A percentile compares a stretch with the other conserved stretches of the same genome.
These are phyloP conservation scores for Staphylotrichum longicolle DNA, from an alignment of 495 filamentous ascomycete genomes.

Conservation along the genomic window DNA sequence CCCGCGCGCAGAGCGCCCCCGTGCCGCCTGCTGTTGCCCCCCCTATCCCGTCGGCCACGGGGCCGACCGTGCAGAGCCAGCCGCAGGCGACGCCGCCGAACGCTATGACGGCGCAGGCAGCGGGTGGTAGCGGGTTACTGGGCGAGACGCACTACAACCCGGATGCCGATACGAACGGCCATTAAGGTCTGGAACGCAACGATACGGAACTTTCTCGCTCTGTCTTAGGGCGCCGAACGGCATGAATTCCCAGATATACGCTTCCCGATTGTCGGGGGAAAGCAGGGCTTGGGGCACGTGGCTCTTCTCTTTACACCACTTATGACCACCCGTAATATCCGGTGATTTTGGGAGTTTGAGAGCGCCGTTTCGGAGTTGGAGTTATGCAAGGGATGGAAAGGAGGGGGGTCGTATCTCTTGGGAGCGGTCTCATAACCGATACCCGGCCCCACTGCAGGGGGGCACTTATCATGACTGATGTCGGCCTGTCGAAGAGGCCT, in stretches of 20 bases:
- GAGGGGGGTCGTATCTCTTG: neutral
- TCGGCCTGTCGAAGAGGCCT: neutral
- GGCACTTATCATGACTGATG: constrained; percentile 9
- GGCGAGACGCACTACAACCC: constrained; percentile 69
- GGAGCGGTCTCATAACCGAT: constrained; percentile 3
- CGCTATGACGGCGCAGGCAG: constrained; percentile 38
- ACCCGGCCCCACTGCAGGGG: neutral
- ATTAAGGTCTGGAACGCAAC: neutral
- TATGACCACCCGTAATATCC: constrained; percentile 10
- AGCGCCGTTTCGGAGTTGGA: constrained; percentile 13
- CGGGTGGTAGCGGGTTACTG: constrained; percentile 44
- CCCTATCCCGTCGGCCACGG: constrained; percentile 41
- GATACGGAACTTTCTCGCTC: neutral
- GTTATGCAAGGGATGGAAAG: neutral
- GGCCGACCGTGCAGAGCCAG: constrained; percentile 50
- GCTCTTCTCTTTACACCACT: neutral
- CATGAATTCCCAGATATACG: neutral
- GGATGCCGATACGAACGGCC: constrained; percentile 47
- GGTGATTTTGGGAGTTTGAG: constrained; percentile 1
- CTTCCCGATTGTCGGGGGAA: neutral
- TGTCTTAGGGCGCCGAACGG: neutral
- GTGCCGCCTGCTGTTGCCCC: constrained; percentile 39
- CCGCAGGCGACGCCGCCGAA: constrained; percentile 49
- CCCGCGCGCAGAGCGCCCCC: constrained; percentile 40
- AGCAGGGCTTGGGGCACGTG: neutral